Base-by-base conservation (phyloP, 106 monocot species). In the Allium fistulosum region DNA sequence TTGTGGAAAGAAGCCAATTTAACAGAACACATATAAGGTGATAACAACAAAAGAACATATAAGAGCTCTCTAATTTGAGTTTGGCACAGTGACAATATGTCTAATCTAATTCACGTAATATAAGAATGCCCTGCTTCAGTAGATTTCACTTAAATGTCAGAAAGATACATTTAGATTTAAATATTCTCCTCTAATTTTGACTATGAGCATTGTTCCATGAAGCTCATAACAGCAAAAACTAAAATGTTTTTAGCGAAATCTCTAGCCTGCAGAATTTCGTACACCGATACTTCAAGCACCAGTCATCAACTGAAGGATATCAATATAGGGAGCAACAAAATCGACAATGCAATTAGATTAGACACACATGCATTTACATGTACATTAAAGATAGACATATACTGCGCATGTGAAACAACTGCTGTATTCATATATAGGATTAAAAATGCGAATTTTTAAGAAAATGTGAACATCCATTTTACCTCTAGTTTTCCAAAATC, bases 401-500 rank as follows among this genome's bases (percentile, higher is more conserved):
- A 49, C 61, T 8, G 56, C 8, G 49, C 11, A 67, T 14, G 57
- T 57, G 6, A 37, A 47, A 11, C 52, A 9, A 15, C 50, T 51
- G 8, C 47, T 18, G 51, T 50, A 13, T 67, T 67, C 58, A 50
- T 47, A 74, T 49, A 46, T 53, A 62, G 49, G 14, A 47, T 11
- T 47, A 26, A 15, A 48, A 7, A 61, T 61, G 26, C 2, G 46
- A 52, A 63, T 28, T 18, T 55, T 16, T 12, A 16, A 48, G 37
- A 48, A 63, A 12, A 47, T 37, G 17, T 51, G 13, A 26, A 17
- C 59, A 61, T 53, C 60, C 46, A 66, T 0, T 56, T 49, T 37
- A 73, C 77, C 77, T 73, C 60, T 22, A 6, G n/a, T 3, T 13
- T 12, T n/a, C 37, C 26, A 60, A 61, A 67, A 76, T 87, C 69